Conservation (phyloP, 495 filamentous ascomycete species). For the Xylaria castorea region DNA sequence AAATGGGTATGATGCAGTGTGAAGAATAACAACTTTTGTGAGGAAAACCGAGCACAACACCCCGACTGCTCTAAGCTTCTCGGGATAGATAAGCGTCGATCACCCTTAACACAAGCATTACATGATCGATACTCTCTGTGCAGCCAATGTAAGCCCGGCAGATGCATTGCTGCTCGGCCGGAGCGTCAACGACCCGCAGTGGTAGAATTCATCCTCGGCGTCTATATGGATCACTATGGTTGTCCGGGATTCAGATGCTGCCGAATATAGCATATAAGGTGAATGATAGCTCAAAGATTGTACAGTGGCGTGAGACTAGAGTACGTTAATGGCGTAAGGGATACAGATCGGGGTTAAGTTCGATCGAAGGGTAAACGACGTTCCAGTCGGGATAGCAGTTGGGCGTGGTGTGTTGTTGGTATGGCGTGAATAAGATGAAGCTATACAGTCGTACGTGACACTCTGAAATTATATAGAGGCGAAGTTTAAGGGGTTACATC, state of each 20-base stretch:
- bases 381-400: neutral
- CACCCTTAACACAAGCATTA: neutral
- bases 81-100: neutral
- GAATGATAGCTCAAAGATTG: neutral
- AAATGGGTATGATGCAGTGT: slow-evolving; percentile 27
- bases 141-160: neutral
- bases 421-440: neutral
- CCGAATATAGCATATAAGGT: neutral
- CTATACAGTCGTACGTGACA: neutral
- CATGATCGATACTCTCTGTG: neutral
- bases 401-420: neutral
- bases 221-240: slow-evolving; percentile 13
- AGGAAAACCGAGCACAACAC: neutral
- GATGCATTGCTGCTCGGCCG: neutral
- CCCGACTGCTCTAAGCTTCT: neutral
- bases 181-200: neutral
- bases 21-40: slow-evolving; percentile 25
- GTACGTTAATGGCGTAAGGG: neutral
- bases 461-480: slow-evolving; percentile 19
- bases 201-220: neutral
- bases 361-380: neutral
- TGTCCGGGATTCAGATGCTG: neutral
- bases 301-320: neutral
- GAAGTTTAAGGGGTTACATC: slow-evolving; percentile 16
- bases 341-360: neutral